Percentiles rank a stretch among this genome's conserved stretches.
These are phyloP conservation scores for Phytophthora pini DNA, from an alignment of 352 stramenopile species.

Conservation along the genomic window DNA sequence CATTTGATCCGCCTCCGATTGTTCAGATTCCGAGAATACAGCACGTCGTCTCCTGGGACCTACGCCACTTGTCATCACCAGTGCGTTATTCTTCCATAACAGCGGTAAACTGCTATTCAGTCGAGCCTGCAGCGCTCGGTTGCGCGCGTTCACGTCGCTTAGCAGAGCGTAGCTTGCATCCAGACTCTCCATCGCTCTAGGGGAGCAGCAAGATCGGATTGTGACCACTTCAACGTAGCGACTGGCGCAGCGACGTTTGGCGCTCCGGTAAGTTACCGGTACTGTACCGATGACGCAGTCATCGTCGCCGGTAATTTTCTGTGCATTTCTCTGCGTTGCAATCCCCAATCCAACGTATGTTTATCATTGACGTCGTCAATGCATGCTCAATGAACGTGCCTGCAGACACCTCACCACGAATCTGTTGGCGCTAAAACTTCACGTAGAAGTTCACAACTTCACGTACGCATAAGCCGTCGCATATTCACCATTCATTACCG, in stretches of 20 bases:
- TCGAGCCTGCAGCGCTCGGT: slow-evolving; percentile 52
- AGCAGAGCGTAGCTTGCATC: slow-evolving; percentile 67
- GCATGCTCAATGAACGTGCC: background rate
- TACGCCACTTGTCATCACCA: slow-evolving; percentile 44
- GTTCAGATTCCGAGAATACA: slow-evolving; percentile 4
- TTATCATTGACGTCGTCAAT: slow-evolving; percentile 1
- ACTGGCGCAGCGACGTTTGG: slow-evolving; percentile 5
- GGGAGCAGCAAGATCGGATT: slow-evolving; percentile 6
- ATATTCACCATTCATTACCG: slow-evolving; percentile 2
- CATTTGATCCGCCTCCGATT: slow-evolving; percentile 33
- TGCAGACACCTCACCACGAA: slow-evolving; percentile 2
- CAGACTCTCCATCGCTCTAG: slow-evolving; percentile 31
- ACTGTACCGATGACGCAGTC: slow-evolving; percentile 2
- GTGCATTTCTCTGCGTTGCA: slow-evolving; percentile 23
- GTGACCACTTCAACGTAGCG: slow-evolving; percentile 19
- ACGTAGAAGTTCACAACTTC: too few species aligned
- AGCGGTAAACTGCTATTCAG: slow-evolving; percentile 58
- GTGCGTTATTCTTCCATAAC: slow-evolving; percentile 55
- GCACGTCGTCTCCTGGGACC: slow-evolving; percentile 7
- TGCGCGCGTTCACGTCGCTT: slow-evolving; percentile 53
- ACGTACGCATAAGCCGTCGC: slow-evolving; percentile 1
- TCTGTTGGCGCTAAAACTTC: background rate
- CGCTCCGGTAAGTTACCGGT: slow-evolving; percentile 1
- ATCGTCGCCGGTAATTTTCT: background rate
- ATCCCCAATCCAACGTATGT: slow-evolving; percentile 20